phyloP scores from a whole-genome alignment of 306 rosid genomes.

The Dalbergia cultrata region DNA sequence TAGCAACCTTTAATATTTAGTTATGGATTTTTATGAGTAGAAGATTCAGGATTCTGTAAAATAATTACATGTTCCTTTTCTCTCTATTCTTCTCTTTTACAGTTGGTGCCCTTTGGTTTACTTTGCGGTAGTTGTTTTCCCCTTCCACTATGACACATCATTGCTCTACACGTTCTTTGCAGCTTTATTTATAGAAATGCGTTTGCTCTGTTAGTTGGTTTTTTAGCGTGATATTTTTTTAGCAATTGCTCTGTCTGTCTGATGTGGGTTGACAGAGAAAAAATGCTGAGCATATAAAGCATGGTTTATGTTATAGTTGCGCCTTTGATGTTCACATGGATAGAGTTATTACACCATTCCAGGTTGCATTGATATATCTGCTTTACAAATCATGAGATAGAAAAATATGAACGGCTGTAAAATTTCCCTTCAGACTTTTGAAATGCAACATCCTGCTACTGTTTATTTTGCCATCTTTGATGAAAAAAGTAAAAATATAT shows the following conservation, averaged over 20 bases:
- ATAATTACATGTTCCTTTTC: constrained; percentile 47
- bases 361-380: neutral
- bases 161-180: neutral
- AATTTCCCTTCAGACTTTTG: neutral
- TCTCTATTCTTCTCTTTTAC: constrained; percentile 4
- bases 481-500: neutral
- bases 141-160: neutral
- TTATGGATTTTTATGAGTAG: constrained; percentile 50
- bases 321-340: neutral
- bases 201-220: neutral
- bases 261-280: too few relatives aligned
- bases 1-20: constrained; percentile 35
- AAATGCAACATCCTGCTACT: neutral
- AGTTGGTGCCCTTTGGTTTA: constrained; percentile 5
- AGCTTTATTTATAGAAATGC: constrained; percentile 14
- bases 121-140: constrained; percentile 6
- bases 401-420: neutral
- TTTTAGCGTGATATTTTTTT: neutral
- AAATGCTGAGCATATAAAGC: too few relatives aligned
- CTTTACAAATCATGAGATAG: neutral
- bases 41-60: constrained; percentile 59
- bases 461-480: neutral
- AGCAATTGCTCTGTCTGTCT: neutral
- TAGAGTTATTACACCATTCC: neutral
- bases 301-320: neutral